Evolutionary conservation across 257 asterid species (phyloP).

Genomic region (Verbascum thapsus): DNA sequence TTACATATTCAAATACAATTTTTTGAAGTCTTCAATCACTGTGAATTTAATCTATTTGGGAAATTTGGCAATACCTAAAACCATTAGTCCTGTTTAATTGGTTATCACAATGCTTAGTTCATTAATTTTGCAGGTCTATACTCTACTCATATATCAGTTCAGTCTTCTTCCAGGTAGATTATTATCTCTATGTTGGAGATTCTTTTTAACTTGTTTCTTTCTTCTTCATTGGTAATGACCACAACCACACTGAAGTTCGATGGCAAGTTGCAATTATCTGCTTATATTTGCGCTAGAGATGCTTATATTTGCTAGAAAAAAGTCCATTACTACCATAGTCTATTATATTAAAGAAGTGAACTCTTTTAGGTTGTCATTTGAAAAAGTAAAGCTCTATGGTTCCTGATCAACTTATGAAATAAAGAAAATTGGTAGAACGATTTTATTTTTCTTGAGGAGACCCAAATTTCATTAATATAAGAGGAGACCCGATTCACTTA

Average conservation of each 20-base stretch:
- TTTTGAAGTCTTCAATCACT: not conserved
- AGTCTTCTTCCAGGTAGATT: conserved; percentile 60
- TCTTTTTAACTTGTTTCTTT: not conserved
- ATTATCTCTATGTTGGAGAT: conserved; percentile 8
- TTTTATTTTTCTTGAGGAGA: conserved; percentile 9
- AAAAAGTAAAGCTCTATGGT: conserved; percentile 10
- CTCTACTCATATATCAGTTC: conserved; percentile 53
- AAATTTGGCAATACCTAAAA: not conserved
- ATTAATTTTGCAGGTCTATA: conserved; percentile 48
- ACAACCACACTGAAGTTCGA: not conserved
- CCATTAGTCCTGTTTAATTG: too few relatives aligned
- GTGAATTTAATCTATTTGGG: too few relatives aligned
- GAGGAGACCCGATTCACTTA: conserved; percentile 7
- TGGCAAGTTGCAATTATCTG: conserved; percentile 19
- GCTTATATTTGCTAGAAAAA: conserved; percentile 25
- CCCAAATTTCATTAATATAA: conserved; percentile 13
- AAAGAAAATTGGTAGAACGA: conserved; percentile 15
- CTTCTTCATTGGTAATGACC: conserved; percentile 4
- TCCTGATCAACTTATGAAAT: conserved; percentile 6
- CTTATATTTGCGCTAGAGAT: conserved; percentile 25
- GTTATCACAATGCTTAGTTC: too few relatives aligned
- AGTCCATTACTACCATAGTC: not conserved
- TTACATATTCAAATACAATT: conserved; percentile 5
- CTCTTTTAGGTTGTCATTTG: conserved; percentile 5
- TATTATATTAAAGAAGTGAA: conserved; percentile 17